Percentiles rank a stretch among this genome's conserved stretches.
Conservation (phyloP, 2,329 filamentous ascomycete genomes). For the Parastagonospora nodorum region DNA sequence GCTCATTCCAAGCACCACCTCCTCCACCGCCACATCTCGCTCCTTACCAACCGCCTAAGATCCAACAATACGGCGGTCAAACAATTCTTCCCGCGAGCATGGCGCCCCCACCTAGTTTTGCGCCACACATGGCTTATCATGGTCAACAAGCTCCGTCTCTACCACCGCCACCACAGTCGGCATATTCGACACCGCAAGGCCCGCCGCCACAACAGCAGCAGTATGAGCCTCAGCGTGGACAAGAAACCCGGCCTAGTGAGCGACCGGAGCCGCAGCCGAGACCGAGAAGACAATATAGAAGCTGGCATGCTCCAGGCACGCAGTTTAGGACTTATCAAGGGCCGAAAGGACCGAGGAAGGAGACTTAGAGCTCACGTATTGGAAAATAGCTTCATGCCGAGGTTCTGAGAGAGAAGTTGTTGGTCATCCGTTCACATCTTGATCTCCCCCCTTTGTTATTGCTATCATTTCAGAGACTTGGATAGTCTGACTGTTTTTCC, state of each 20-base stretch:
- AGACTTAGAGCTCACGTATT: constrained; percentile 13
- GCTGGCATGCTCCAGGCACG: constrained; percentile 41
- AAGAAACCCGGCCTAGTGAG: constrained; percentile 14
- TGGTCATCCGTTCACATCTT: not conserved
- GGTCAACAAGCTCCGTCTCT: constrained; percentile 12
- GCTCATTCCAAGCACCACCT: constrained; percentile 41
- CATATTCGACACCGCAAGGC: constrained; percentile 26
- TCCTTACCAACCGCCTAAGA: constrained; percentile 40
- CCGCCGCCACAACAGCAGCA: constrained; percentile 21
- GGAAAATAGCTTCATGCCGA: too few species aligned
- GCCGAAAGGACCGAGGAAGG: constrained; percentile 31
- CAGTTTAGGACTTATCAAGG: constrained; percentile 42
- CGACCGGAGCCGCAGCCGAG: constrained; percentile 29
- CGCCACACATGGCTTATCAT: constrained; percentile 17
- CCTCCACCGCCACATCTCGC: constrained; percentile 29
- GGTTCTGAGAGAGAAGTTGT: too few species aligned
- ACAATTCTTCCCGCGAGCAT: constrained; percentile 47
- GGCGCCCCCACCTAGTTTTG: constrained; percentile 34
- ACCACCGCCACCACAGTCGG: constrained; percentile 1
- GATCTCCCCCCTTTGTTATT: too few species aligned
- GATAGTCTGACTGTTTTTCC: not conserved
- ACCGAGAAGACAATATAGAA: constrained; percentile 36
- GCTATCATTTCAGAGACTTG: not conserved
- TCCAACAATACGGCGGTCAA: constrained; percentile 48
- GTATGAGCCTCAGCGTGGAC: constrained; percentile 21